Evolutionary conservation across 1,139 yeast species (phyloP).

Genomic region (Pichia sp.): DNA sequence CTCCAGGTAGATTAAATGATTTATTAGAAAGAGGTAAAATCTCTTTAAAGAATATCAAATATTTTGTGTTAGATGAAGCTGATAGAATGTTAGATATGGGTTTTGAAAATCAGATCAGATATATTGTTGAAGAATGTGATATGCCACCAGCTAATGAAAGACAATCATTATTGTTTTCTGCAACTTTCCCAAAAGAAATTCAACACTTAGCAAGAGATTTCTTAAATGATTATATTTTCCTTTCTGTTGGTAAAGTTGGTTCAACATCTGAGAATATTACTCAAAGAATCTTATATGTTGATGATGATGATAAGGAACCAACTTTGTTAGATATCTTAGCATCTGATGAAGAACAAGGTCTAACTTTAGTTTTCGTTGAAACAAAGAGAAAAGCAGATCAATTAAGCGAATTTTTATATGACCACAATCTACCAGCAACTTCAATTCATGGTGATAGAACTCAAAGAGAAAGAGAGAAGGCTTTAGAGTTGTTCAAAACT

Average conservation of each 20-base stretch:
- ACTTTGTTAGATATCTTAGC: conserved; percentile 80
- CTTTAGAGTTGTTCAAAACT: conserved; percentile 78
- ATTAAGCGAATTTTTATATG: conserved; percentile 84
- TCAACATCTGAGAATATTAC: conserved; percentile 97
- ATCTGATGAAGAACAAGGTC: conserved; percentile 67
- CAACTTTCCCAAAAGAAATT: conserved; percentile 97
- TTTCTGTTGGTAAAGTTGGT: conserved; percentile 97
- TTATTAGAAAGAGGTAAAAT: conserved; percentile 91
- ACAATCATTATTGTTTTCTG: conserved; percentile 97
- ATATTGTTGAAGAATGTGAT: conserved; percentile 94
- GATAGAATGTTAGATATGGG: conserved; percentile 99
- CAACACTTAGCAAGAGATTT: conserved; percentile 96
- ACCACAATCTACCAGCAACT: conserved; percentile 91
- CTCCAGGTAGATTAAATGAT: conserved; percentile 98
- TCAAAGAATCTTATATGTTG: conserved; percentile 87
- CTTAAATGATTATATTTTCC: conserved; percentile 89
- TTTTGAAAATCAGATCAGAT: conserved; percentile 98
- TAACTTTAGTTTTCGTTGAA: conserved; percentile 93
- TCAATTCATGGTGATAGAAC: conserved; percentile 99
- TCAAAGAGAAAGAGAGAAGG: conserved; percentile 96
- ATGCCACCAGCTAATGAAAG: conserved; percentile 89
- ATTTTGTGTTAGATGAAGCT: conserved; percentile 95
- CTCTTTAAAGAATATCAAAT: conserved; percentile 82
- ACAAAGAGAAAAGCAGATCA: conserved; percentile 98
- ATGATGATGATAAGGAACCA: conserved; percentile 90